Base-by-base conservation (phyloP, 2,329 filamentous ascomycete species). In the Stylonectria norvegica region DNA sequence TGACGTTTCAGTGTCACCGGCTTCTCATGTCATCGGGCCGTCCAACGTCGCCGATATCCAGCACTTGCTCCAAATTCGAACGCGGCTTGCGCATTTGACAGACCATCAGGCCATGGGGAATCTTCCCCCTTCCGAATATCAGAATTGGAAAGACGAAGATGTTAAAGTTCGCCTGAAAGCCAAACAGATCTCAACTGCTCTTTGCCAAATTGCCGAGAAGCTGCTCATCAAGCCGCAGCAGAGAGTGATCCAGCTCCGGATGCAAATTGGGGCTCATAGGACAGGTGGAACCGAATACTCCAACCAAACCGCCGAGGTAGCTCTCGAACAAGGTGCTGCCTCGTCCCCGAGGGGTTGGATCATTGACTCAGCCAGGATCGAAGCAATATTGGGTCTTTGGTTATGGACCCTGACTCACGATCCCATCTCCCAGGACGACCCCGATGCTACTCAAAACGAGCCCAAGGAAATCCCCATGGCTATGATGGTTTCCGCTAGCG, bases 321-420 rank as follows among this genome's bases (percentile, higher is more conserved):
- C 16, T 2, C 22, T 46, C 16, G 40, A 37, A 15, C 16, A 31
- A 10, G 14, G 33, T 3, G 12, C 15, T 5, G 18, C 37, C 2
- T 17, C 33, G 16, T 25, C 31, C 14, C 43, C 38, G 16, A 11
- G 34, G 3, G 22, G 14, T 17, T 51, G 49, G 51, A 34, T 11
- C 8, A 28, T 44, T 4, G 45, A 54, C 10, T 31, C 48, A 16
- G 37, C 43, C 7, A 34, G 38, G n/a, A n/a, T 53, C 16, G 52
- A 55, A 19, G 42, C 50, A 12, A 35, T 52, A 5, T 30, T 55
- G 5, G 40, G 52, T 2, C 38, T 48, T 7, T 52, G 50, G 42
- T 5, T 52, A 20, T 55, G 48, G 48, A 40, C 38, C 8, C 16
- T 51, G 8, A 17, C 38, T 8, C 30, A 11, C 17, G 38, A 43